phyloP scores from a whole-genome alignment of 495 filamentous ascomycete species.

The Copromyces sp. region DNA sequence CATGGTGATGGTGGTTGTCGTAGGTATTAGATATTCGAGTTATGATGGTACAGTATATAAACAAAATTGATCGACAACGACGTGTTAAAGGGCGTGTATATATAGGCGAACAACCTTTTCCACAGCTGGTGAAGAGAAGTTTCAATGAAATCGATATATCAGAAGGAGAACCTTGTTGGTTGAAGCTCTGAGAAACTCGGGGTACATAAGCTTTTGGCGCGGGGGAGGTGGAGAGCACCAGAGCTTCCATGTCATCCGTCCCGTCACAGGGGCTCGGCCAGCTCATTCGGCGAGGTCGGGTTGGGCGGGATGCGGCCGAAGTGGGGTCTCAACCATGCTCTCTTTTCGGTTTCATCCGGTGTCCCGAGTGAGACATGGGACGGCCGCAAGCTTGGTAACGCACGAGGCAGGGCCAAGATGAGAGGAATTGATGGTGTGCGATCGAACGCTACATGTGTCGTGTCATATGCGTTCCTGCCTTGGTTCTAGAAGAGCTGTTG shows the following conservation, averaged over 20 bases:
- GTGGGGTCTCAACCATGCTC: not conserved
- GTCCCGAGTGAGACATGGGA: not conserved
- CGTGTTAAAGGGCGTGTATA: not conserved
- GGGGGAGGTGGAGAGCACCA: not conserved
- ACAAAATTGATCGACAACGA: not conserved
- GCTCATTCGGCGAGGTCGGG: not conserved
- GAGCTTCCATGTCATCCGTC: not conserved
- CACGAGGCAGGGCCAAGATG: not conserved
- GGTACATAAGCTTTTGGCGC: not conserved
- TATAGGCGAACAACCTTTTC: not conserved
- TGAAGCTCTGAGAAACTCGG: not conserved
- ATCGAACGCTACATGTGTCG: not conserved
- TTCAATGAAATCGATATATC: not conserved
- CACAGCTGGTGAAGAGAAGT: not conserved
- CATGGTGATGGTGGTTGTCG: slow-evolving; percentile 17
- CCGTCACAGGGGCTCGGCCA: not conserved
- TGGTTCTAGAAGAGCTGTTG: not conserved
- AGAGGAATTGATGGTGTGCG: not conserved
- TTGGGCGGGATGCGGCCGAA: not conserved
- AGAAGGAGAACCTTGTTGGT: not conserved
- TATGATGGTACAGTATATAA: not conserved
- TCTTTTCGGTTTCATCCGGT: not conserved
- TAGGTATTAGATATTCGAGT: not conserved
- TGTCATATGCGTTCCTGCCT: not conserved
- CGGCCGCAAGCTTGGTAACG: not conserved